phyloP scores from a whole-genome alignment of 1,139 yeast genomes.

The Yamadazyma aaseri region DNA sequence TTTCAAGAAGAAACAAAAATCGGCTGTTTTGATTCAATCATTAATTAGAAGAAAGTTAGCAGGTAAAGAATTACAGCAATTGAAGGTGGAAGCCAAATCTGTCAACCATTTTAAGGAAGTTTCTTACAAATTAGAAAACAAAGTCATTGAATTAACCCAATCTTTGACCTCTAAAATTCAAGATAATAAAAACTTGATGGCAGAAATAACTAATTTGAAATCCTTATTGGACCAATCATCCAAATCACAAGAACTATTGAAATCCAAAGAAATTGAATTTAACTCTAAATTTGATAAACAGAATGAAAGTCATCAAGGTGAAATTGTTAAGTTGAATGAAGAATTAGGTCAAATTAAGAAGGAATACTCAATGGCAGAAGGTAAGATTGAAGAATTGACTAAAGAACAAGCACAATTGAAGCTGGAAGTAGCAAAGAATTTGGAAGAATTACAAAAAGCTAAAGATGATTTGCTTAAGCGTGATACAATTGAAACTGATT shows the following conservation, averaged over 20 bases:
- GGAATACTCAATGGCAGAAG: constrained; percentile 61
- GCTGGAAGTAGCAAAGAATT: constrained; percentile 59
- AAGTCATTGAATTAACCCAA: constrained; percentile 92
- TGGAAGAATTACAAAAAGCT: constrained; percentile 63
- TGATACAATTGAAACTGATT: constrained; percentile 65
- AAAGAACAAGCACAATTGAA: constrained; percentile 64
- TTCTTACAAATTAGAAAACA: constrained; percentile 88
- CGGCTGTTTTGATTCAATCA: constrained; percentile 74
- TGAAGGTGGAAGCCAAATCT: constrained; percentile 85
- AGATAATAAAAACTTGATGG: constrained; percentile 72
- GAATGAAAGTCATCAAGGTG: constrained; percentile 48
- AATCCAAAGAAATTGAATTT: constrained; percentile 55
- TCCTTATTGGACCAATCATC: constrained; percentile 57
- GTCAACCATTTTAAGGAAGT: constrained; percentile 89
- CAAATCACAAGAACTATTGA: constrained; percentile 54
- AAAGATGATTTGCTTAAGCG: constrained; percentile 62
- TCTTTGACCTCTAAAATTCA: constrained; percentile 71
- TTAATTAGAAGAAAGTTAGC: constrained; percentile 78
- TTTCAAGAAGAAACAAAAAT: constrained; percentile 40
- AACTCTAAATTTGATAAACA: constrained; percentile 45
- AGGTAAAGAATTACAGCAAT: constrained; percentile 54
- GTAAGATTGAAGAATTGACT: constrained; percentile 61
- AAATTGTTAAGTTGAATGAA: constrained; percentile 52
- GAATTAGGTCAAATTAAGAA: constrained; percentile 57
- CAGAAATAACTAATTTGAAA: constrained; percentile 59